A percentile compares a stretch with the other conserved stretches of the same genome.
Evolutionary conservation across 331 rosid genomes (phyloP).

Genomic region (Rhamnella rubrinervis): DNA sequence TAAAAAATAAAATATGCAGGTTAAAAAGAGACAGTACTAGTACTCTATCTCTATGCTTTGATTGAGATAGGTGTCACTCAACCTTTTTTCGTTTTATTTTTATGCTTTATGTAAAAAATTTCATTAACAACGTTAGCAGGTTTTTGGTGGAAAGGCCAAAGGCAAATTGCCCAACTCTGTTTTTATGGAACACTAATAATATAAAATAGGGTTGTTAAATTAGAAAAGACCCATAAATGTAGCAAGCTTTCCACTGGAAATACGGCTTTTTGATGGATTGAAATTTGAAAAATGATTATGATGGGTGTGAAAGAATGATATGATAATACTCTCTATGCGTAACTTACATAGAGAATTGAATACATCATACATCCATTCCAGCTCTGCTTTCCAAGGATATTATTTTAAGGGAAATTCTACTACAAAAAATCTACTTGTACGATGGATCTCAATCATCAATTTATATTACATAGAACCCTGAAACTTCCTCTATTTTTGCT

Average conservation of each 20-base stretch:
- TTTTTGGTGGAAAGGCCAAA: constrained; percentile 27
- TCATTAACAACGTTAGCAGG: constrained; percentile 33
- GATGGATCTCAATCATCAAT: too few relatives aligned
- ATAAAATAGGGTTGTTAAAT: not conserved
- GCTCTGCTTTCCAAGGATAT: too few relatives aligned
- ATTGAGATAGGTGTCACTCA: constrained; percentile 45
- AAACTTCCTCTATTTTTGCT: too few relatives aligned
- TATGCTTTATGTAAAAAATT: constrained; percentile 5
- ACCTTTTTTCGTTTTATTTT: not conserved
- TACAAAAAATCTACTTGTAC: too few relatives aligned
- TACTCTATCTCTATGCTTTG: constrained; percentile 18
- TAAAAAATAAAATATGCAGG: too few relatives aligned
- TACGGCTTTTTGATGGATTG: constrained; percentile 37
- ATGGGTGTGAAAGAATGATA: not conserved
- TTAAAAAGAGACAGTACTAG: too few relatives aligned
- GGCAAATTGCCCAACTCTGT: constrained; percentile 8
- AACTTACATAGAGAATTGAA: too few relatives aligned
- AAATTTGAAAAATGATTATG: constrained; percentile 16
- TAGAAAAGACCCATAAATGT: constrained; percentile 26
- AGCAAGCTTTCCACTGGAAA: constrained; percentile 41
- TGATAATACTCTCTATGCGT: too few relatives aligned
- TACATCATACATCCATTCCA: too few relatives aligned
- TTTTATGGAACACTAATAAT: too few relatives aligned
- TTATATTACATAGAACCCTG: too few relatives aligned
- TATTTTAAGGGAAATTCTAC: too few relatives aligned